Base-by-base conservation (phyloP, 192 early-diverging fungal genomes). In the Mortierella antarctica region DNA sequence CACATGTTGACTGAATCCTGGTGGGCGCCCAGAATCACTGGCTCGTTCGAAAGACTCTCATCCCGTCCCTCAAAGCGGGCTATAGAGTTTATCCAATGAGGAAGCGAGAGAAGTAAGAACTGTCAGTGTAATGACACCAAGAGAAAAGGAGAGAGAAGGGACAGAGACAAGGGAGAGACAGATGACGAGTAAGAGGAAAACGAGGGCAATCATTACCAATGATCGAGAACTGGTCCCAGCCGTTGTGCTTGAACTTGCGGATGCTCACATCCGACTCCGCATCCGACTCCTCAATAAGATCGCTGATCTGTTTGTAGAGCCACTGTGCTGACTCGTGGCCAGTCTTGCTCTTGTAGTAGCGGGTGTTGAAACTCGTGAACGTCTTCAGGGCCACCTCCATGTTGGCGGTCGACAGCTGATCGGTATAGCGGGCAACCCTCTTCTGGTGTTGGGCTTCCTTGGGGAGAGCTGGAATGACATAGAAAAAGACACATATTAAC, bases 1-100 rank as follows among this genome's bases (percentile, higher is more conserved):
- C 89, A 93, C 85, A 90, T 86, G 74, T 97, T 96, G 48, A 96
- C 85, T 41, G 92, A 93, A 67, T 98, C 97, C 80, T 95, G 95
- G 81, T 99, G 97, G 44, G 96, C 96, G 18, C 89, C 90, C 6
- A 99, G 61, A 71, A 99, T 91, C 6, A 96, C 95, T 1, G 89
- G 83, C 62, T 92, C 88, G 55, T 91, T 85, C 1, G 83, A 51
- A 6, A 83, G 70, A 0, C 86, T 61, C 7, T 73, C 65, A 42
- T 88, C 82, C 18, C 54, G 71, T 11, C 92, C 90, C 80, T 93
- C 89, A 55, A 99, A 90, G n/a, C 95, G 86, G 62, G 91, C 92
- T 84, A 95, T 55, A 46, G 3, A 31, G 31, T 31, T 31, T 31
- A 31, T 31, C 31, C 31, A 31, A 31, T 45, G 42, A 58, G 12